Base-by-base conservation (phyloP, 2,329 filamentous ascomycete species). In the Eutypella sp. region DNA sequence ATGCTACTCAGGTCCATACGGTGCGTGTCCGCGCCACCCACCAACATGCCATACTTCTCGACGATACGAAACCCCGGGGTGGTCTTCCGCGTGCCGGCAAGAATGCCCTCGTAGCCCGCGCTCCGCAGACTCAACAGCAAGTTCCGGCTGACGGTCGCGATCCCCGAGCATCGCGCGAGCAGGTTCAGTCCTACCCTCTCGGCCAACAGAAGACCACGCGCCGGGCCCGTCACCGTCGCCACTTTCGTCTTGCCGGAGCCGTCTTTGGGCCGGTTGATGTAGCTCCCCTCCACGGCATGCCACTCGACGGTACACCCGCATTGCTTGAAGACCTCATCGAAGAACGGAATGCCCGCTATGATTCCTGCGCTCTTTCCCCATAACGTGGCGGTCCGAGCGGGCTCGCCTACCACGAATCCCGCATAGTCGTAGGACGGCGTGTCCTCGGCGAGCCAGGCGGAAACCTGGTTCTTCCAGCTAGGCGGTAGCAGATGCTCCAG, bases 1-100 rank as follows among this genome's bases (percentile, higher is more conserved):
- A 99, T 97, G 53, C 85, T 81, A 65, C 83, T 87, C 46, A 99
- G 74, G 65, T 99, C 93, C 69, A 96, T 89, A 25, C 93, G 77
- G 67, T 99, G 93, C 3, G 85, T 81, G 68, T 99, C 93, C 15
- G 89, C 91, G 10, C 93, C 93, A 46, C 92, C 93, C 15, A 95
- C 85, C 19, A 96, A 73, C 85, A 99, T 96, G 56, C 90, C 93
- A 67, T 99, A 99, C 71, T 99, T 99, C 69, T 99, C 93, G 9
- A 97, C 91, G 4, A 97, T 72, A 10, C 93, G 79, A 71, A 97
- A 99, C 0, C 93, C 93, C 0, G 93, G 93, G 0, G 93, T 99
- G 0, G 93, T 99, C 74, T 99, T 99, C 62, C 93, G 80, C 39
- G 93, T 99, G 37, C 93, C 93, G 0, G 93, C 92, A n/a, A 99